Evolutionary conservation across 129 eudicot species (phyloP).

Genomic region (Calendula officinalis): DNA sequence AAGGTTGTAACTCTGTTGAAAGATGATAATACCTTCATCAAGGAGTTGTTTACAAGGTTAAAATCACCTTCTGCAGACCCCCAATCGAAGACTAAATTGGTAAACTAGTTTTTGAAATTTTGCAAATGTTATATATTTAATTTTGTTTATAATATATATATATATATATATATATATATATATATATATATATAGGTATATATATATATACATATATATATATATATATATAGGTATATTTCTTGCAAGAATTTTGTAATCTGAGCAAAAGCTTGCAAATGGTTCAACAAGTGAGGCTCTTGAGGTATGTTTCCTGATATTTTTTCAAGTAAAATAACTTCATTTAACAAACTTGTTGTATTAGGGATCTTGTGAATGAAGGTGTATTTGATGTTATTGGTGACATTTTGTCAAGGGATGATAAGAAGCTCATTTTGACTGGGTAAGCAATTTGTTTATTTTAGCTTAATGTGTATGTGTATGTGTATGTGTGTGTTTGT

Average conservation of each 20-base stretch:
- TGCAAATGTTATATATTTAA: neutral
- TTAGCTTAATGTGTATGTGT: neutral
- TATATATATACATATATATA: constrained; percentile 40
- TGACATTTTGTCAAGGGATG: constrained; percentile 67
- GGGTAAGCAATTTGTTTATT: constrained; percentile 56
- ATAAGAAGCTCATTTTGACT: constrained; percentile 73
- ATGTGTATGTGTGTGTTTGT: too few relatives aligned
- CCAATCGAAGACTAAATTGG: constrained; percentile 74
- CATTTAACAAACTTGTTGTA: too few relatives aligned
- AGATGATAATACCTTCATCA: constrained; percentile 70
- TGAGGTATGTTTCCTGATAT: constrained; percentile 47
- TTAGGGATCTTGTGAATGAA: constrained; percentile 86
- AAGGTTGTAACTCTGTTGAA: constrained; percentile 85
- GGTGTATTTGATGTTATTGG: constrained; percentile 75
- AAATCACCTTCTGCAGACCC: constrained; percentile 51
- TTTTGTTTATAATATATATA: neutral
- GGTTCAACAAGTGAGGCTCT: constrained; percentile 74
- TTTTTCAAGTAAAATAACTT: constrained; percentile 10
- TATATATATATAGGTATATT: constrained; percentile 47
- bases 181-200: constrained; percentile 50
- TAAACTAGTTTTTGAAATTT: constrained; percentile 28
- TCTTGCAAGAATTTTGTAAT: constrained; percentile 87
- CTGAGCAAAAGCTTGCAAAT: constrained; percentile 87
- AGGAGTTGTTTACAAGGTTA: constrained; percentile 80
- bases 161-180: too few relatives aligned